These are phyloP conservation scores for Clitopilus hobsonii DNA, from an alignment of 768 basidiomycete genomes.

Conservation along the genomic window DNA sequence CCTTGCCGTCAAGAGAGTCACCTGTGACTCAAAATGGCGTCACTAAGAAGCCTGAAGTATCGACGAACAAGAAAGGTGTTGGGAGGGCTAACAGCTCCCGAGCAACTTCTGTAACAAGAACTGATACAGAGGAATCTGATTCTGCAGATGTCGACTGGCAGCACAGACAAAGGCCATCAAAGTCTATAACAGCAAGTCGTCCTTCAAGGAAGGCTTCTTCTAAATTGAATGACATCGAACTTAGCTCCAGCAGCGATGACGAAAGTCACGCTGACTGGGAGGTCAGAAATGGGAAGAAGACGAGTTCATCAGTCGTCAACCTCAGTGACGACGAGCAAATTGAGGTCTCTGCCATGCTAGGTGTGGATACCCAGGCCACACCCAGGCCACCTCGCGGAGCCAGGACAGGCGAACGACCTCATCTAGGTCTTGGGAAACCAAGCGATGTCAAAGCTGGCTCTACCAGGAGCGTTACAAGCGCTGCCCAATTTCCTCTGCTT, in stretches of 20 bases:
- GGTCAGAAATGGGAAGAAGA: constrained; percentile 6
- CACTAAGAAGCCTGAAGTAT: neutral
- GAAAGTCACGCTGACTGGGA: constrained; percentile 5
- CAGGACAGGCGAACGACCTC: neutral
- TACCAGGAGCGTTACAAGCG: too few species aligned
- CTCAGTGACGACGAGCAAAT: neutral
- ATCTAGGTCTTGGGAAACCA: neutral
- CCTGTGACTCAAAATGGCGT: neutral
- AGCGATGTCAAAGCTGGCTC: too few species aligned
- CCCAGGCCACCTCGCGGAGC: neutral
- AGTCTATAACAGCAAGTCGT: neutral
- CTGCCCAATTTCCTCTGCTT: too few species aligned
- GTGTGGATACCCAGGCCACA: neutral
- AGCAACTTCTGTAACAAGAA: neutral
- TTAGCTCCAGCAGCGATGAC: constrained; percentile 10
- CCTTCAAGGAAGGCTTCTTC: neutral
- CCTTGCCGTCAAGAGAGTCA: neutral
- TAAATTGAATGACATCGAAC: constrained; percentile 3
- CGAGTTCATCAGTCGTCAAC: constrained; percentile 3
- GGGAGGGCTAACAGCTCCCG: neutral
- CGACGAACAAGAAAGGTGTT: neutral
- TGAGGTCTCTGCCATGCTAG: neutral
- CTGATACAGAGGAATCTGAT: neutral
- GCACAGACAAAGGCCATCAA: neutral
- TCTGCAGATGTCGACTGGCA: neutral